Base-by-base conservation (phyloP, 768 basidiomycete genomes). In the Trametes cinnabarina region DNA sequence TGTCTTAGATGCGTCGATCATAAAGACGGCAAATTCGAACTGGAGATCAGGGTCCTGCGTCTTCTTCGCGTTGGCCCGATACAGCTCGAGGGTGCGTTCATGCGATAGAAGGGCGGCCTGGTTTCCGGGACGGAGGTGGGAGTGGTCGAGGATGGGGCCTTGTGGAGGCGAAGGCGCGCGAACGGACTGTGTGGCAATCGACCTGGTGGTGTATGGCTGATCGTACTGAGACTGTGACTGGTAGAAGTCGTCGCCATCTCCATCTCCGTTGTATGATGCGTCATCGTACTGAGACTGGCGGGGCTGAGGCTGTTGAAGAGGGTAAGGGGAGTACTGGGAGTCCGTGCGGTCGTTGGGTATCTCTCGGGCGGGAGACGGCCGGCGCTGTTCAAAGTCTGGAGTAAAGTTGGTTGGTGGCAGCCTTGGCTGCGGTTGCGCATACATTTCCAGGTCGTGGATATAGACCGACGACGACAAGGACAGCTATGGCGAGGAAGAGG, bases 11-110 rank as follows among this genome's bases (percentile, higher is more conserved):
- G 95, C 93, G 68, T 98, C 97, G 69, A 99, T 90, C 90, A 98
- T 94, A 80, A 98, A 98, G 9, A 95, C 92, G 39, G 96, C 93
- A 65, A 99, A 98, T 71, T 99, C 97, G 78, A 94, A 98, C 71
- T 96, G 95, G 55, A 98, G 77, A 67, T 98, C 93, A 0, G 96
- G 95, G 72, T 98, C 94, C 76, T 97, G 94, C 0, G 95, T 97
- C 77, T 98, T 98, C 77, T 96, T 97, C 30, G 96, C 97, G 73
- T 99, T 99, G 42, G 88, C 86, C 46, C 97, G 90, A 77, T 99
- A 99, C 61, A 97, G 86, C 72, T 98, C 94, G 58, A 99, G 86
- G 2, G 97, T 98, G 57, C 91, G 91, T 73, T 95, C 94, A 72
- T 98, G 91, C 0, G 93, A 94, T 64, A 98, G 87, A 12, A 98